Evolutionary conservation across 257 asterid species (phyloP), one percentile per base, ranked within the genome.

Genomic region (Paraleonurus japonicus): DNA sequence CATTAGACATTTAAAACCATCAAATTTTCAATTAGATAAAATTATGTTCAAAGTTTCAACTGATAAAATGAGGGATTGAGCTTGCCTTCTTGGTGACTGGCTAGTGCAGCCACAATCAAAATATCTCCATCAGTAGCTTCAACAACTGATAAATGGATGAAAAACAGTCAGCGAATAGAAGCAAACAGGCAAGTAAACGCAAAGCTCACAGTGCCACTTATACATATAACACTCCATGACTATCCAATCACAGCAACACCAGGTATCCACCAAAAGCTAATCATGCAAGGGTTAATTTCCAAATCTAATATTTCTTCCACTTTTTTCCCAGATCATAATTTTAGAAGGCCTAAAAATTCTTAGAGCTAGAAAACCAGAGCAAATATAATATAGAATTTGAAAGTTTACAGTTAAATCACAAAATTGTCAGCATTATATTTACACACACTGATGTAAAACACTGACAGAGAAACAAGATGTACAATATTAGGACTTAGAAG

Each of bases 31-130:
- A 28, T 9, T 7, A 23, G 27, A 2, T 0, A 19, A 61, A 61
- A 22, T 41, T 53, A 53, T 10, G 78, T 28, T 70, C 35, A 35
- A 60, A 6, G 45, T 33, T 33, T 47, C 48, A 39, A 74, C 23
- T 73, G 9, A 62, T 58, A 28, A 58, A 59, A 50, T 8, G 32
- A 4, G 65, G 39, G 50, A 74, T 16, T 50, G 20, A 26, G 24
- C 72, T 70, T 84, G 85, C 97, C 96, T 88, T 90, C 92, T 76
- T 85, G 93, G 64, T 88, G 96, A 57, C 84, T 88, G 77, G 90
- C 75, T 72, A 86, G 85, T 69, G 89, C 89, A 66, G 96, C 47
- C 54, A 92, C 90, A 67, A 85, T 93, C 30, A 88, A 70, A 72
- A 89, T 81, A 33, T 82, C 82, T 70, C 93, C 97, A 63, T 83